A percentile compares a stretch with the other conserved stretches of the same genome.
Evolutionary conservation across 2,329 filamentous ascomycete species (phyloP).

Genomic region (Orbilia brochopaga): DNA sequence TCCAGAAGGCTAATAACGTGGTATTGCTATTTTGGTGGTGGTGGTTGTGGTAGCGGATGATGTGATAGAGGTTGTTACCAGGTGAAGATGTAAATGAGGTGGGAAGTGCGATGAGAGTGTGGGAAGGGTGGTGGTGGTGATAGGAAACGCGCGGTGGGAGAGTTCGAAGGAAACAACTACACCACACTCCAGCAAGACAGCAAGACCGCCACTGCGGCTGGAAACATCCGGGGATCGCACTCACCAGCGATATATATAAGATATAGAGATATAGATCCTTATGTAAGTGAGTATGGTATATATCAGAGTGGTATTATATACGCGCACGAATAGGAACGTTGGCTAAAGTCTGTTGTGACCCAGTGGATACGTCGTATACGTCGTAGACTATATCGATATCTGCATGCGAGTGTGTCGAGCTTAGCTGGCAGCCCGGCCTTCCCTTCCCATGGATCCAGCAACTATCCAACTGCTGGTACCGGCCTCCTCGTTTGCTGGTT

Average conservation of each 20-base stretch:
- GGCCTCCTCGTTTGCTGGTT: conserved; percentile 6
- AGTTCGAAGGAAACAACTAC: background rate
- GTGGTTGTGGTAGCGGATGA: background rate
- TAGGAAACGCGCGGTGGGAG: background rate
- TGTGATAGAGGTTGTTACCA: background rate
- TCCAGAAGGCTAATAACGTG: background rate
- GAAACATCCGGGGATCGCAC: too few species aligned
- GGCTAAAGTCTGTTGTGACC: too few species aligned
- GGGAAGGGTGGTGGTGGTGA: background rate
- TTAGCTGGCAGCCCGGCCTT: background rate
- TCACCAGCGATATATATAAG: too few species aligned
- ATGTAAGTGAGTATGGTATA: too few species aligned
- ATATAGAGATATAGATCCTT: too few species aligned
- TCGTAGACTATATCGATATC: too few species aligned
- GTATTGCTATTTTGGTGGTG: background rate
- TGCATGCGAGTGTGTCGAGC: background rate
- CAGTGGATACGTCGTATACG: too few species aligned
- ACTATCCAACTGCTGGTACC: conserved; percentile 9
- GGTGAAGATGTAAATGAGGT: background rate
- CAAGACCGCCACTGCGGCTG: too few species aligned
- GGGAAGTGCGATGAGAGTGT: background rate
- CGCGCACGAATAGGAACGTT: too few species aligned
- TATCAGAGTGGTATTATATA: too few species aligned
- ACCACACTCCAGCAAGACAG: too few species aligned
- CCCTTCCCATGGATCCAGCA: background rate